Base-by-base conservation (phyloP, 768 basidiomycete species). In the Tylopilus balloui region DNA sequence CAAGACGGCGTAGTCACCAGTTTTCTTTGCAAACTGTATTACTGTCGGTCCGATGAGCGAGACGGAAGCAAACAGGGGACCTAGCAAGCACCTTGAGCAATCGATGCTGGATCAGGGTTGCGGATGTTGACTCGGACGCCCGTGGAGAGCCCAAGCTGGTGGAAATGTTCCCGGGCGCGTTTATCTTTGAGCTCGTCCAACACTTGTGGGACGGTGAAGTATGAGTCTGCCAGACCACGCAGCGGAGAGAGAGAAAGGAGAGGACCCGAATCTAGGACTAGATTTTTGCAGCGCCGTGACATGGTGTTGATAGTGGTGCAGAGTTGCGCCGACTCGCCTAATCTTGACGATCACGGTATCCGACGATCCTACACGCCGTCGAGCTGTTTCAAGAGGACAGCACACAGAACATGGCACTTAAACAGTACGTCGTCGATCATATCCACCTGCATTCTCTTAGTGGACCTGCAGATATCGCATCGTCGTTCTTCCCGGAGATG, bases 241-340 rank as follows among this genome's bases (percentile, higher is more conserved):
- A 98, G 78, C 0, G 94, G 92, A 0, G 88, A 86, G 3, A 95
- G 74, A 3, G 92, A 91, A 4, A 98, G 82, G 1, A 97, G 74
- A 3, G 95, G 94, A 2, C 92, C 93, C 1, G 95, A 87, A 78
- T 98, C 95, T 42, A 98, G 83, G 7, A 98, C 85, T 13, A 98
- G 79, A 53, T 80, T 81, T 65, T 80, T 85, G 70, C 87, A 89
- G 48, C 75, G 77, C 13, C 74, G 73, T 12, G 63, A 21, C 66
- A 69, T 68, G 53, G 42, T 15, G 42, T n/a, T 40, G 47, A 8
- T 27, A 9, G 20, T 13, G 34, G 34, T 17, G 7, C n/a, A n/a
- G 32, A 32, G 31, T 32, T 14, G 14, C n/a, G 32, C n/a, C 32
- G 32, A 34, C 12, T n/a, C n/a, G n/a, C n/a, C 34, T 34, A 17